A percentile compares a stretch with the other conserved stretches of the same genome.
These are phyloP conservation scores for Neurospora sp. DNA, from an alignment of 2,329 filamentous ascomycete species.

Conservation along the genomic window DNA sequence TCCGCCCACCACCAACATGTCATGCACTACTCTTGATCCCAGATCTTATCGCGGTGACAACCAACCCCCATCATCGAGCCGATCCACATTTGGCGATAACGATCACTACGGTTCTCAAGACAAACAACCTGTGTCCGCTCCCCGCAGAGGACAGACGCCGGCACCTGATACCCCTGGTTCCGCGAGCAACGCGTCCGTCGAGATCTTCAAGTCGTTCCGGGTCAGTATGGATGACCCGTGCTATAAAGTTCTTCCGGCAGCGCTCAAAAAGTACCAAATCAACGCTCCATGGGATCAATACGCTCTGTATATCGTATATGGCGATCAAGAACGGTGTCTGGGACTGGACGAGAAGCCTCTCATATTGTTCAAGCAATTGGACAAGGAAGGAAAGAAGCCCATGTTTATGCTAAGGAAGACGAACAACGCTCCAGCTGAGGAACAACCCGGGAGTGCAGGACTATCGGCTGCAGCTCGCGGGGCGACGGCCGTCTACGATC, in stretches of 20 bases:
- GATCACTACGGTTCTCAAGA: slow-evolving; percentile 29
- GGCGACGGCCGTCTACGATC: slow-evolving; percentile 40
- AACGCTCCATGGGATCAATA: slow-evolving; percentile 97
- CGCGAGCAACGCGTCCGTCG: slow-evolving; percentile 53
- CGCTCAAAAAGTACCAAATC: slow-evolving; percentile 96
- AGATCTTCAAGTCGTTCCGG: slow-evolving; percentile 98
- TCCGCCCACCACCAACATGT: slow-evolving; percentile 42
- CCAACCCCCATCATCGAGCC: slow-evolving; percentile 41
- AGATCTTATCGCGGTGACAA: slow-evolving; percentile 48
- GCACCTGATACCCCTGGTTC: slow-evolving; percentile 48
- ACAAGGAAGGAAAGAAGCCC: slow-evolving; percentile 93
- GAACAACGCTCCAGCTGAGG: slow-evolving; percentile 42
- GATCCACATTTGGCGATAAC: slow-evolving; percentile 44
- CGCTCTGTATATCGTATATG: slow-evolving; percentile 94
- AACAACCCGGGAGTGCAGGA: slow-evolving; percentile 44
- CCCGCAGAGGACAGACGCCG: slow-evolving; percentile 51
- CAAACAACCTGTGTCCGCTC: slow-evolving; percentile 30
- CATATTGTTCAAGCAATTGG: slow-evolving; percentile 92
- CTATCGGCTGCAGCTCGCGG: slow-evolving; percentile 35
- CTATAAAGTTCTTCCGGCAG: slow-evolving; percentile 91
- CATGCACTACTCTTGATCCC: slow-evolving; percentile 44
- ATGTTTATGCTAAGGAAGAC: slow-evolving; percentile 95
- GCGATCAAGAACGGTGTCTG: slow-evolving; percentile 92
- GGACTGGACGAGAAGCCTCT: slow-evolving; percentile 87
- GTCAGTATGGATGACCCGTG: slow-evolving; percentile 98